Conservation (phyloP, 768 basidiomycete species). For the Boletus subparvulus region DNA sequence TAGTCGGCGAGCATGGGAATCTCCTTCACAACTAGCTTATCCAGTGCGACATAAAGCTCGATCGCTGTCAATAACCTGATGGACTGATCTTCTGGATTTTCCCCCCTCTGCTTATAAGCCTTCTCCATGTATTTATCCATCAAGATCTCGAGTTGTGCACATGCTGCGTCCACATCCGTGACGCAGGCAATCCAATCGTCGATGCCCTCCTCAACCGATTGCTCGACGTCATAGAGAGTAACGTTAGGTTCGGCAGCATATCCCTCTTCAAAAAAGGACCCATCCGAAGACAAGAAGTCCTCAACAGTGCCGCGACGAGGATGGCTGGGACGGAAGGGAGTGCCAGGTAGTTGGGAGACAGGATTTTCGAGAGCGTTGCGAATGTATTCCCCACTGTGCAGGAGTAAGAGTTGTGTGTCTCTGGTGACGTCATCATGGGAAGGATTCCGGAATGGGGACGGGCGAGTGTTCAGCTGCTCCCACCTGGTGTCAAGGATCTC, state of each 20-base stretch:
- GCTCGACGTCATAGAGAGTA: conserved; percentile 40
- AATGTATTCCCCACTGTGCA: background rate
- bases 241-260: conserved; percentile 6
- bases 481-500: background rate
- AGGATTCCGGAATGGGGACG: background rate
- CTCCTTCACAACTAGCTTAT: conserved; percentile 20
- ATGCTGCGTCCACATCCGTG: conserved; percentile 1
- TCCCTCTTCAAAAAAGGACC: conserved; percentile 5
- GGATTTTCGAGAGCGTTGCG: background rate
- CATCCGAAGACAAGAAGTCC: conserved; percentile 17
- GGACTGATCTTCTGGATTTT: conserved; percentile 36
- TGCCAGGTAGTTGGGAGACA: too few relatives aligned
- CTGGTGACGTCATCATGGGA: background rate
- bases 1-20: conserved; percentile 32
- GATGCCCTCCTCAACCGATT: conserved; percentile 29
- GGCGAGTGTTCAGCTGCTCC: background rate
- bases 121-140: conserved; percentile 27
- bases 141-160: conserved; percentile 17
- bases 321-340: conserved; percentile 2
- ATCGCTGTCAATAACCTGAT: conserved; percentile 37
- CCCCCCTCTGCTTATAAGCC: background rate
- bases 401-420: background rate
- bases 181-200: conserved; percentile 32
- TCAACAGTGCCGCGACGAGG: conserved; percentile 7
- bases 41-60: conserved; percentile 38